Evolutionary conservation across 1,284 basidiomycete genomes (phyloP).

Genomic region (Irpex lacteus): DNA sequence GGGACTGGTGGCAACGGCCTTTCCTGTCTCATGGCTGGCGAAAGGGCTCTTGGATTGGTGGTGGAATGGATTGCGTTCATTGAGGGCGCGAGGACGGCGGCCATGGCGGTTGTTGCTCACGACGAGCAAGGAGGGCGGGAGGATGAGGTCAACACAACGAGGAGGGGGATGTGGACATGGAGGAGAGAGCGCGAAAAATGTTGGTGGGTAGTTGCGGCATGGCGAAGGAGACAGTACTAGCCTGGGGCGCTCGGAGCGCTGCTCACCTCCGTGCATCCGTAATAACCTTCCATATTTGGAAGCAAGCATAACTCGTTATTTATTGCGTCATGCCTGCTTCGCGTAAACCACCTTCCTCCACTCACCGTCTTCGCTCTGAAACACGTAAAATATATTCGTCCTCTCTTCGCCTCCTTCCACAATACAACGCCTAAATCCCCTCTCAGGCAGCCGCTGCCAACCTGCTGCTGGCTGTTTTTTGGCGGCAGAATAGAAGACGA

Average conservation of each 20-base stretch:
- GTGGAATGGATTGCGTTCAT: neutral
- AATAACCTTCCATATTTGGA: neutral
- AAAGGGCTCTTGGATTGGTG: neutral
- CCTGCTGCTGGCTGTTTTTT: neutral
- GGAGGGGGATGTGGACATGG: conserved; percentile 7
- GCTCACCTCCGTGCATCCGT: neutral
- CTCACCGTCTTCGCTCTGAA: too few relatives aligned
- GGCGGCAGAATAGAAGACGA: neutral
- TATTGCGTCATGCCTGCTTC: neutral
- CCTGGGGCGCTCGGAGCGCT: neutral
- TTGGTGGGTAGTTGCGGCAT: neutral
- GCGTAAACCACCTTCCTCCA: neutral
- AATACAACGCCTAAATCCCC: too few relatives aligned
- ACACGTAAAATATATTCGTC: too few relatives aligned
- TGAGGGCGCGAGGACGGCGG: conserved; percentile 3
- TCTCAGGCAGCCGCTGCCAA: too few relatives aligned
- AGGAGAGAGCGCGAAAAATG: conserved; percentile 2
- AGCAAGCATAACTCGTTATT: neutral
- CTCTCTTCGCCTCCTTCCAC: too few relatives aligned
- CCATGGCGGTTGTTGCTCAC: conserved; percentile 1
- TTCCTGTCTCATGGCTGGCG: neutral
- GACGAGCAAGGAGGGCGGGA: neutral
- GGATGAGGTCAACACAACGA: neutral
- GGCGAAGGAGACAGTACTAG: conserved; percentile 1
- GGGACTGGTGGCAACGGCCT: conserved; percentile 11